Percentiles rank a stretch among this genome's conserved stretches.
These are phyloP conservation scores for Nemania serpens DNA, from an alignment of 2,329 filamentous ascomycete species.

Conservation along the genomic window DNA sequence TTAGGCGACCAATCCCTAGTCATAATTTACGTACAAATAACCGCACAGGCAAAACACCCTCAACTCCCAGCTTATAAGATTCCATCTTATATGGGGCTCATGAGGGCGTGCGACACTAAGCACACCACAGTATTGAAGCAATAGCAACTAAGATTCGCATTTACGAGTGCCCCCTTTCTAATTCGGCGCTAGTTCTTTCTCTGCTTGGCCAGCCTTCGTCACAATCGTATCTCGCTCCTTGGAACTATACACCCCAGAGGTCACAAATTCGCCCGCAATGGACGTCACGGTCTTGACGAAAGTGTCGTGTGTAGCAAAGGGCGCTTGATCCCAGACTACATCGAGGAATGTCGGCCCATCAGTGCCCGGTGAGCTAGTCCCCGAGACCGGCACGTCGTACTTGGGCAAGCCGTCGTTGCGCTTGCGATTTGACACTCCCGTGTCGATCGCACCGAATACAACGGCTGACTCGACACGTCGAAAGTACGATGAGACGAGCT, in stretches of 20 bases:
- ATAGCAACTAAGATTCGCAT: background rate
- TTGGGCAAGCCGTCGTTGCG: conserved; percentile 39
- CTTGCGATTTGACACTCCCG: conserved; percentile 40
- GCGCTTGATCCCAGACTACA: conserved; percentile 40
- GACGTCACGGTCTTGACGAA: conserved; percentile 36
- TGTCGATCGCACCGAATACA: conserved; percentile 36
- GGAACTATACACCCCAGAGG: conserved; percentile 32
- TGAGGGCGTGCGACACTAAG: too few species aligned
- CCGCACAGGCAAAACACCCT: background rate
- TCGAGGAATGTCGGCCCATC: conserved; percentile 43
- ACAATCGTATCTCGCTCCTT: conserved; percentile 36
- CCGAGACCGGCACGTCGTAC: conserved; percentile 41
- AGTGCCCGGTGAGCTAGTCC: conserved; percentile 37
- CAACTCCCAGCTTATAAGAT: background rate
- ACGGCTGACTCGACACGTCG: conserved; percentile 39
- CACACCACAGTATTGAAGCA: background rate
- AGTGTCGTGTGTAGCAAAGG: conserved; percentile 35
- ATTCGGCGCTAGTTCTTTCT: conserved; percentile 33
- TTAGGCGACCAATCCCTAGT: too few species aligned
- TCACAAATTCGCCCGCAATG: conserved; percentile 33
- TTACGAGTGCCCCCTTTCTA: background rate
- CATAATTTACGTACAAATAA: background rate
- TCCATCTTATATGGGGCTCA: too few species aligned
- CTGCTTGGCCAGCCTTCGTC: conserved; percentile 32
- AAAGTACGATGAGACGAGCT: conserved; percentile 41